Conservation (phyloP, 1,284 basidiomycete species). For the Trametes pubescens region DNA sequence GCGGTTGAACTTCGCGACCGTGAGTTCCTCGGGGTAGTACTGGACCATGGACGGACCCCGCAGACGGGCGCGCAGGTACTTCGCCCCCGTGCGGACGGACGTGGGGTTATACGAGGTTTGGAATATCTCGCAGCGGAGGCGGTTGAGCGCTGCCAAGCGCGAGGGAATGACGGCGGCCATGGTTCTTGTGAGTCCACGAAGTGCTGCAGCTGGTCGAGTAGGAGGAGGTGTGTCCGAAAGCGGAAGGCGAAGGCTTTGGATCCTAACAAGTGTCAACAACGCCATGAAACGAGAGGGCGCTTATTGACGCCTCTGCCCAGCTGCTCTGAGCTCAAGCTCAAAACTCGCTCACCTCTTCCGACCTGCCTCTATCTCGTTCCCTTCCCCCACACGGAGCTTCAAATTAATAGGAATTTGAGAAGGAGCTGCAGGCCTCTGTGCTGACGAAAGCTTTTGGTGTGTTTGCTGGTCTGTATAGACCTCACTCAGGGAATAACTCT, state of each 20-base stretch:
- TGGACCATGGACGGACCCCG: constrained; percentile 80
- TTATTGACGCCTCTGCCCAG: background rate
- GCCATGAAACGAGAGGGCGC: constrained; percentile 11
- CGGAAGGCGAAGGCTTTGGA: constrained; percentile 27
- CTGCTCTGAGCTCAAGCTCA: background rate
- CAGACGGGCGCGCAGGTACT: constrained; percentile 81
- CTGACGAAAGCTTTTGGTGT: background rate
- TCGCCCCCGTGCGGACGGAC: constrained; percentile 81
- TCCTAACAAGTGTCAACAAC: constrained; percentile 33
- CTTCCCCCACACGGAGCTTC: no score
- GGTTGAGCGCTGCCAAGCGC: constrained; percentile 60
- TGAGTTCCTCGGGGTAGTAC: constrained; percentile 75
- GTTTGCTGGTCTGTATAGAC: background rate
- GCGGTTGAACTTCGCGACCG: constrained; percentile 61
- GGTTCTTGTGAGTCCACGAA: constrained; percentile 14
- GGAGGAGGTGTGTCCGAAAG: constrained; percentile 1
- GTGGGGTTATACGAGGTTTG: constrained; percentile 87
- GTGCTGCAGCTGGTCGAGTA: no score
- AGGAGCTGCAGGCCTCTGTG: no score
- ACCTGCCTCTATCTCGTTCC: background rate
- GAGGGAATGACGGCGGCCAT: constrained; percentile 50
- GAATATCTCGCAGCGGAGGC: constrained; percentile 77
- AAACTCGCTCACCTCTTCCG: background rate
- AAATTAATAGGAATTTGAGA: no score
- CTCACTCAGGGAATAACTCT: no score